Percentiles rank a stretch among this genome's conserved stretches.
Evolutionary conservation across 768 basidiomycete species (phyloP).

Genomic region (Phanerodontia chrysosporium): DNA sequence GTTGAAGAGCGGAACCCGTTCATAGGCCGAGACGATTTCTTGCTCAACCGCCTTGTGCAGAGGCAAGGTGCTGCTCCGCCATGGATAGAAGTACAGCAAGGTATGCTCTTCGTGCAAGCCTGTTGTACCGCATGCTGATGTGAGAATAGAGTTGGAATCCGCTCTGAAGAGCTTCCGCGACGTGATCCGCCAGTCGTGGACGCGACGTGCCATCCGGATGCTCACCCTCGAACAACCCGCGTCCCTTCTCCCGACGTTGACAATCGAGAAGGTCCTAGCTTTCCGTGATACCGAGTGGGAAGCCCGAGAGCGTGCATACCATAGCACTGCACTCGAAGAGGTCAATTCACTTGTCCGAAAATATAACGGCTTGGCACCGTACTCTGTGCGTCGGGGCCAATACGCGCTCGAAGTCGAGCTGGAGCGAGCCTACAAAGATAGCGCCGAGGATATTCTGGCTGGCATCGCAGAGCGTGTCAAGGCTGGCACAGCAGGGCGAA

Average conservation of each 20-base stretch:
- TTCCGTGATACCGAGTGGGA: constrained; percentile 72
- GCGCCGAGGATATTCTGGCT: constrained; percentile 47
- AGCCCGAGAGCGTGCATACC: constrained; percentile 59
- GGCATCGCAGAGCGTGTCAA: constrained; percentile 31
- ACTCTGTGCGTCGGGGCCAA: constrained; percentile 65
- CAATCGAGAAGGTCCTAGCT: constrained; percentile 31
- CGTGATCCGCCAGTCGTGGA: constrained; percentile 64
- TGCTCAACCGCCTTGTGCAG: constrained; percentile 84
- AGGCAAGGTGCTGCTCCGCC: constrained; percentile 79
- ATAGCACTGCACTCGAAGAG: constrained; percentile 63
- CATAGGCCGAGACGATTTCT: constrained; percentile 72
- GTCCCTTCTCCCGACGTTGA: constrained; percentile 33
- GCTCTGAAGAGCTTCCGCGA: constrained; percentile 60
- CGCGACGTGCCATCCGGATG: constrained; percentile 66
- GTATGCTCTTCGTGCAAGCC: constrained; percentile 25
- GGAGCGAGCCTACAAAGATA: constrained; percentile 44
- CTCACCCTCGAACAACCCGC: constrained; percentile 43
- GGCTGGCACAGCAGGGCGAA: not conserved
- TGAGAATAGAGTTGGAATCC: constrained; percentile 56
- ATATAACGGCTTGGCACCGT: constrained; percentile 79
- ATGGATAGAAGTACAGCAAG: constrained; percentile 81
- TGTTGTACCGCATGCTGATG: constrained; percentile 3
- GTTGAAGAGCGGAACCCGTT: constrained; percentile 54
- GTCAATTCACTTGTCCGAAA: constrained; percentile 72
- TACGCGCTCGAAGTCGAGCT: constrained; percentile 57